A percentile compares a stretch with the other conserved stretches of the same genome.
phyloP scores from a whole-genome alignment of 2,329 filamentous ascomycete species.

The Botrytis fabae region DNA sequence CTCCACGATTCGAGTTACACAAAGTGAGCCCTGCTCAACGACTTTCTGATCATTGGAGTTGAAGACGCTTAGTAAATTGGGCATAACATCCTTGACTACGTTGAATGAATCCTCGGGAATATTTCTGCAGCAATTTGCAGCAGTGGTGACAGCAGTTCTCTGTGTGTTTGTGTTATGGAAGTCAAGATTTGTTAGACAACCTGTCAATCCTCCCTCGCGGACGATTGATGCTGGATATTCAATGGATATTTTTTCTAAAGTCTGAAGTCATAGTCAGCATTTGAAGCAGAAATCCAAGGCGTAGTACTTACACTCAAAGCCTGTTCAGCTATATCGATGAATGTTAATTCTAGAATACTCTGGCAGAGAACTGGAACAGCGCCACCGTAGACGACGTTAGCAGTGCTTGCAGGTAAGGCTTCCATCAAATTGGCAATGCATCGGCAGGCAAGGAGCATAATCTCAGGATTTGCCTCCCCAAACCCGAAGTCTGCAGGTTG shows the following conservation, averaged over 20 bases:
- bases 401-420: constrained; percentile 85
- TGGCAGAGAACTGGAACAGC: constrained; percentile 93
- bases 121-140: constrained; percentile 96
- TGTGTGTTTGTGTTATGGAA: constrained; percentile 98
- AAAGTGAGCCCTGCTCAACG: constrained; percentile 93
- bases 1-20: constrained; percentile 93
- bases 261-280: constrained; percentile 47
- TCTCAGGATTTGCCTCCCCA: constrained; percentile 91
- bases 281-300: neutral
- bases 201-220: constrained; percentile 88
- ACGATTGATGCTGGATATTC: constrained; percentile 96
- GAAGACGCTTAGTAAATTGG: constrained; percentile 85
- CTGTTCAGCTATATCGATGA: constrained; percentile 96
- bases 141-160: constrained; percentile 92
- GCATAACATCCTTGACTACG: constrained; percentile 94
- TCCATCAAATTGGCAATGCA: constrained; percentile 98
- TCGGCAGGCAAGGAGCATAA: constrained; percentile 94
- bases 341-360: constrained; percentile 93
- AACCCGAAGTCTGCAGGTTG: constrained; percentile 73
- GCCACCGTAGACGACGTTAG: constrained; percentile 95
- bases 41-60: constrained; percentile 93
- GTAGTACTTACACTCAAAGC: constrained; percentile 68
- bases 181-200: constrained; percentile 93
- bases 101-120: constrained; percentile 91
- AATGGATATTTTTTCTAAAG: constrained; percentile 93